Evolutionary conservation across 148 eudicot genomes (phyloP).

Genomic region (Rhododendron ovatum): DNA sequence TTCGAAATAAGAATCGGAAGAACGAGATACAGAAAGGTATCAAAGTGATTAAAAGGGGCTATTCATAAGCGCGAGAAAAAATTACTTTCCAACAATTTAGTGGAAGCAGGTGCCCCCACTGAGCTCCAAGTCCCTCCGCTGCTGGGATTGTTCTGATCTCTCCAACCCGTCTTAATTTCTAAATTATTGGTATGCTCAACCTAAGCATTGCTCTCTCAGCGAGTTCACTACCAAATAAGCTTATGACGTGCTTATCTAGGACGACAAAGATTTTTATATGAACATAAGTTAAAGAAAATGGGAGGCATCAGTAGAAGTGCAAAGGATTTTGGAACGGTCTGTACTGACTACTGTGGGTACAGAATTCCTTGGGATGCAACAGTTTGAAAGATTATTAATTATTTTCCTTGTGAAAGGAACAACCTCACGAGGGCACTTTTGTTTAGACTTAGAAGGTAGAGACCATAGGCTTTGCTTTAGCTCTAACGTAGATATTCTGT

Average conservation of each 20-base stretch:
- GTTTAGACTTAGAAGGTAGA: neutral
- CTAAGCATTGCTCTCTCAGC: no score
- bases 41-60: neutral
- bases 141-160: neutral
- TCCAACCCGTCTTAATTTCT: neutral
- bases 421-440: neutral
- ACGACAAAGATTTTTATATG: no score
- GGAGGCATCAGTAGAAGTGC: neutral
- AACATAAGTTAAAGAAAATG: neutral
- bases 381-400: neutral
- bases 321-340: neutral
- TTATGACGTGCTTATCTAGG: no score
- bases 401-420: neutral
- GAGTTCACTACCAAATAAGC: no score
- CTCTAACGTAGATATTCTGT: neutral
- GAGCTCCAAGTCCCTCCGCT: neutral
- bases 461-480: neutral
- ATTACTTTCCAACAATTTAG: no score
- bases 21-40: neutral
- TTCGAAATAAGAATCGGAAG: neutral
- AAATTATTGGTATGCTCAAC: neutral
- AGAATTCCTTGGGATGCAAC: neutral
- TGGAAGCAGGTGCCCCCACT: neutral
- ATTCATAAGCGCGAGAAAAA: neutral
- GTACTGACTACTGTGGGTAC: neutral